These are phyloP conservation scores for Tetragonia tetragonoides DNA, from an alignment of 148 eudicot genomes.

Conservation along the genomic window DNA sequence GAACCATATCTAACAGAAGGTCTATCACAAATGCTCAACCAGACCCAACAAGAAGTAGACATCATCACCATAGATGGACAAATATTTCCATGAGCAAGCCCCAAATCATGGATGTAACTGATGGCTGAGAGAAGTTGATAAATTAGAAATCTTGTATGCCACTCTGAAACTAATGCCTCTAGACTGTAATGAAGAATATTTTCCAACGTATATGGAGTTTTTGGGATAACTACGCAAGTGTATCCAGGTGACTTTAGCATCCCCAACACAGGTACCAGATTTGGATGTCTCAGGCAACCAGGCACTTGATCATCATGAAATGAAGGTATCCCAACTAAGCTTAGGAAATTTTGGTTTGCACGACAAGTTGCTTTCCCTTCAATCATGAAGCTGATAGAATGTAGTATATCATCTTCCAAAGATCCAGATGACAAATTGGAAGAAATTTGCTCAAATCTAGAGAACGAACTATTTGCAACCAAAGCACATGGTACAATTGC, in stretches of 20 bases:
- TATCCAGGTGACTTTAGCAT: conserved; percentile 51
- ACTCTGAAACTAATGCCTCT: conserved; percentile 67
- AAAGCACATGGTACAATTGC: conserved; percentile 75
- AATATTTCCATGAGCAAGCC: conserved; percentile 71
- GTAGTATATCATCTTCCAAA: conserved; percentile 63
- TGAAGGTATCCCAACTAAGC: conserved; percentile 71
- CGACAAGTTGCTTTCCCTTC: conserved; percentile 71
- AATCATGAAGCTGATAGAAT: conserved; percentile 54
- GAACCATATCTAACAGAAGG: conserved; percentile 28
- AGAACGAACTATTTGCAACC: conserved; percentile 53
- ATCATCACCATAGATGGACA: conserved; percentile 63
- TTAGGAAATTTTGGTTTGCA: conserved; percentile 59
- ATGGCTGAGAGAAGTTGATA: conserved; percentile 86
- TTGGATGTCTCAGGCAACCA: conserved; percentile 96
- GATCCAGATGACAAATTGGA: conserved; percentile 49
- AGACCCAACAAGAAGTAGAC: conserved; percentile 71
- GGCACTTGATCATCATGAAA: conserved; percentile 62
- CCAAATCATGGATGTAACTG: conserved; percentile 72
- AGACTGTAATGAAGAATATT: conserved; percentile 78
- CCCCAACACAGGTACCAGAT: conserved; percentile 70
- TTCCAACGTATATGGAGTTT: conserved; percentile 76
- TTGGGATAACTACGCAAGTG: conserved; percentile 57
- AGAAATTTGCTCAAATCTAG: conserved; percentile 47
- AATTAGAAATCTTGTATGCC: conserved; percentile 63
- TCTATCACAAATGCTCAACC: conserved; percentile 66